Evolutionary conservation across 306 rosid genomes (phyloP), one percentile per base, ranked within the genome.

Genomic region (peach (Prunus persica)): DNA sequence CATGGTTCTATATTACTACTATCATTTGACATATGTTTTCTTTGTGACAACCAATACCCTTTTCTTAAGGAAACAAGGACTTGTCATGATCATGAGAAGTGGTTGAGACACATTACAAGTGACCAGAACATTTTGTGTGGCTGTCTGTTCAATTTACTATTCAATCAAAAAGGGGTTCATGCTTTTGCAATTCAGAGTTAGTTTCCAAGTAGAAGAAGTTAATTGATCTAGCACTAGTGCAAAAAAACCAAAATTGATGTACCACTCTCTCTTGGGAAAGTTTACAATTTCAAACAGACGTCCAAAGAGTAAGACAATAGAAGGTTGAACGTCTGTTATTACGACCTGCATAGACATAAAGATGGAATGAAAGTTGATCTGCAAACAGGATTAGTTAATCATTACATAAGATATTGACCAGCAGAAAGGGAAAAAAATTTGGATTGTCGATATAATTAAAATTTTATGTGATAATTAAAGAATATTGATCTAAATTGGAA

Each of bases 261-360:
- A 55, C 34, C 75, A 71, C 65, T 54, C 75, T 41, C 20, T 57
- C 65, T 32, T 54, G 65, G 49, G 65, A 34, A 71, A 71, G 75
- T 71, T 71, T 54, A 54, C 51, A 54, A 54, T 13, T 71, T 71
- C 65, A 71, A 71, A 32, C 32, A 71, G 61, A 69, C 27, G 10
- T 71, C 75, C 64, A 71, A 38, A 71, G 50, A 7, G 65, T 54
- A 71, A 71, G 65, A 71, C 32, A 69, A 45, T 27, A 69, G 73
- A 71, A 30, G 41, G 75, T 71, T 71, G 75, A 55, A 71, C 65
- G 65, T 71, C 75, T 54, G 52, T 71, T 71, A 32, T 32, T 55
- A 55, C 32, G 46, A 71, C 75, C 52, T 71, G 75, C 65, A 71
- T n/a, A 32, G 50, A 54, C 65, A 71, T 54, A 54, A 12, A 54